Base-by-base conservation (phyloP, 805 yeast species). In the Saturnispora mendoncae region DNA sequence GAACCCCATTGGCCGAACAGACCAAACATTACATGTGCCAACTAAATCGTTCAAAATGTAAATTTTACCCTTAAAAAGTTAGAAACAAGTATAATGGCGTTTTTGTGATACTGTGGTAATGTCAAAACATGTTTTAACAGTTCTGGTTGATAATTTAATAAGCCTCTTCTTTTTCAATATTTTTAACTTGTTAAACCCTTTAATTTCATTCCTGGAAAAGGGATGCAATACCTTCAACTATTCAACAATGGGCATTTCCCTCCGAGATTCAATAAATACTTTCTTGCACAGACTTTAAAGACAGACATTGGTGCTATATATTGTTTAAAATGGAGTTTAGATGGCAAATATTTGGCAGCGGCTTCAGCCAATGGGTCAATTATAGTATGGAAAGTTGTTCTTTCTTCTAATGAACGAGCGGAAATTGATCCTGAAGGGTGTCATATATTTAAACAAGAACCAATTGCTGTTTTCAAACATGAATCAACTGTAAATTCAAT, bases 261-360 rank as follows among this genome's bases (percentile, higher is more conserved):
- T 35, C 33, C 19, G 43, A 46, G 13, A 37, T 26, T 18, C 24
- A 44, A 14, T 3, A 10, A 28, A 14, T 39, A n/a, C 39, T 45
- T 26, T 45, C 43, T 34, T 4, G 19, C 43, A 12, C 36, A 39
- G 19, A 33, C 38, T 6, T 19, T 39, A n/a, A 20, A 29, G 12
- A 18, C 38, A 6, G 44, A 41, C 14, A 19, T 30, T 2, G 39
- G 38, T 34, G 83, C 92, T 12, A 68, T 84, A n/a, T 84, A 87
- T 73, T 72, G 76, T 8, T 65, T 82, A 65, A 72, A 76, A 51
- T 88, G 88, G 60, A 78, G 84, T 43, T 59, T 60, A 10, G 94
- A 88, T 60, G 97, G 97, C 9, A 78, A 76, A 58, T 85, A 70
- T 56, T 60, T 88, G 51, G 95, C 95, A 0, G 74, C 83, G 2